These are phyloP conservation scores for Penicillium sp. DNA, from an alignment of 2,329 filamentous ascomycete species.

Conservation along the genomic window DNA sequence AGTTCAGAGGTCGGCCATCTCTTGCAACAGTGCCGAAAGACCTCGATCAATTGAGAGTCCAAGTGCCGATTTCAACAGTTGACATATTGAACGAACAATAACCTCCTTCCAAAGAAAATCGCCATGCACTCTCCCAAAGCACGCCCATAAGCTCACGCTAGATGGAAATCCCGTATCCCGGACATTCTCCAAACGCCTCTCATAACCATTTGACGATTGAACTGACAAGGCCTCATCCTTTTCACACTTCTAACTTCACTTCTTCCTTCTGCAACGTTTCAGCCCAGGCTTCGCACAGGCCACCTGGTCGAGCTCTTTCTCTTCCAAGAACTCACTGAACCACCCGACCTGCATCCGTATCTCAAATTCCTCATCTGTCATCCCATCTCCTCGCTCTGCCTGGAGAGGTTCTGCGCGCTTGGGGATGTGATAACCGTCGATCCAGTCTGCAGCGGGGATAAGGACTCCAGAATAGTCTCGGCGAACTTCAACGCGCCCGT, in stretches of 20 bases:
- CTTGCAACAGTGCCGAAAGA: no score
- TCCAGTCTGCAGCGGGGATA: conserved; percentile 10
- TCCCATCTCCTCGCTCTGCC: not conserved
- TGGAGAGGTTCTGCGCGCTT: not conserved
- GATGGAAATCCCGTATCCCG: not conserved
- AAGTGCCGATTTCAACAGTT: no score
- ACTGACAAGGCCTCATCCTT: not conserved
- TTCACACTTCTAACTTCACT: not conserved
- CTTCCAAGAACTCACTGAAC: not conserved
- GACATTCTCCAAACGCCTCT: not conserved
- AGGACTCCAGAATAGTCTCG: not conserved
- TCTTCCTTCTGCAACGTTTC: not conserved
- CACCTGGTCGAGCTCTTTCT: not conserved
- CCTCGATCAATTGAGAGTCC: no score
- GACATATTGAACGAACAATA: no score
- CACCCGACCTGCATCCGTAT: not conserved
- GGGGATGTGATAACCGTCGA: not conserved
- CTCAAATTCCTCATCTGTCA: conserved; percentile 9
- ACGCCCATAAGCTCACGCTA: not conserved
- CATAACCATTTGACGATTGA: not conserved
- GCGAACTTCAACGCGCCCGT: not conserved
- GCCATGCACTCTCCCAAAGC: not conserved
- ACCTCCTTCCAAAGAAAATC: not conserved
- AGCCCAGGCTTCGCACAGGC: not conserved
- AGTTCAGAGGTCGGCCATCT: no score